Evolutionary conservation across 352 stramenopile species (phyloP), one percentile per base, ranked within the genome.

Genomic region (Phytophthora nicotianae): DNA sequence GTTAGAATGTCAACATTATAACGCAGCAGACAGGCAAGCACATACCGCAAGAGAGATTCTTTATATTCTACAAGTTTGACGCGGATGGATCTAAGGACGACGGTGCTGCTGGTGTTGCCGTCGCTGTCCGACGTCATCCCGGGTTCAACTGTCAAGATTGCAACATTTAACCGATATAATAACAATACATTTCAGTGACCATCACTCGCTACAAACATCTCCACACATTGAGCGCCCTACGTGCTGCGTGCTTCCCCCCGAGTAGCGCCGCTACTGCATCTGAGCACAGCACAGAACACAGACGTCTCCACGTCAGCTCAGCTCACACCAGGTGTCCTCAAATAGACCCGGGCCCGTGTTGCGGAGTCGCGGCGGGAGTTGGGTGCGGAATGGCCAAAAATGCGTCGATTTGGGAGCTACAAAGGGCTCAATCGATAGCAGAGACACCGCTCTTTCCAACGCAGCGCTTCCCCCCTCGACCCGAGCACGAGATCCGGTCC

Each of bases 61-160:
- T 90, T 89, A 77, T 92, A 90, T 74, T 83, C 79, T 46, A 88
- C 69, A 66, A 92, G 82, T 69, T 75, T 82, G 37, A 77, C 78
- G 46, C 81, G 78, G 32, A 90, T 86, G 48, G 73, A 64, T 13
- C 50, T 51, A 42, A 91, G 62, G 48, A 91, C 60, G 63, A 66
- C 78, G 37, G 68, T 65, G 54, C 71, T 77, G 42, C 52, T 70
- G 53, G 54, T 60, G 14, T 46, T 66, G 55, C 66, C 68, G 48
- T 83, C 64, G 46, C 64, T 72, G 50, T 81, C 78, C 50, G 62
- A 76, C 48, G 66, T 67, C 77, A 78, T 90, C 55, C 60, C 78
- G 77, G 71, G 71, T 62, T 73, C 43, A 89, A 76, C 79, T 90
- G 56, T 20, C 2, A 53, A 16, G 20, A 40, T 61, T 48, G 11